These are phyloP conservation scores for Poa pratensis DNA, from an alignment of 176 grass and related monocot species.

Conservation along the genomic window DNA sequence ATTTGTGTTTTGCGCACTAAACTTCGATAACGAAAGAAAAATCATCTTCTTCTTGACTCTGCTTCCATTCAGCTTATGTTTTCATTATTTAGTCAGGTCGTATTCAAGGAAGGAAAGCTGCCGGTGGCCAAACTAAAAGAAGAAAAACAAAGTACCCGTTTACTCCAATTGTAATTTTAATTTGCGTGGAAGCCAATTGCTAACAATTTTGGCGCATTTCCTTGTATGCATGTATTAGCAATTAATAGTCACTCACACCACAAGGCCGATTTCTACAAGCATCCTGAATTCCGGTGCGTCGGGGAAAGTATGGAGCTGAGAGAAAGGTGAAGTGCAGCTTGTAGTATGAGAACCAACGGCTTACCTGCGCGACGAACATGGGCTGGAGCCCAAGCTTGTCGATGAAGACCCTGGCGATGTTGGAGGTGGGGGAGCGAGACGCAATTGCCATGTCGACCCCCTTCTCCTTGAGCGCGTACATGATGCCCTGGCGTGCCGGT, in stretches of 20 bases:
- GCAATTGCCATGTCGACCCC: constrained; percentile 86
- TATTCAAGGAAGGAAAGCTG: too few relatives aligned
- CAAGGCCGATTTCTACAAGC: background rate
- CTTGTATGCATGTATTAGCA: background rate
- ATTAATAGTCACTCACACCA: background rate
- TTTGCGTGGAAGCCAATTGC: background rate
- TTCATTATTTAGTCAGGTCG: background rate
- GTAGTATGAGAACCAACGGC: background rate
- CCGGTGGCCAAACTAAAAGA: background rate
- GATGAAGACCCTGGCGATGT: constrained; percentile 85
- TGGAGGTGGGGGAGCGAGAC: constrained; percentile 78
- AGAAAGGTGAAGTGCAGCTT: background rate
- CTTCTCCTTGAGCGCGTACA: constrained; percentile 94
- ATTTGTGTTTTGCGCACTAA: background rate
- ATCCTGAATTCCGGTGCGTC: background rate
- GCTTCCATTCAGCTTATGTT: background rate
- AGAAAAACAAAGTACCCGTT: background rate
- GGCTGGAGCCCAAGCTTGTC: constrained; percentile 76
- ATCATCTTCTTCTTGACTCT: background rate
- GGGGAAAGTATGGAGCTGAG: background rate
- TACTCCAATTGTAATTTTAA: too few relatives aligned
- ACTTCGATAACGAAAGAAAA: background rate
- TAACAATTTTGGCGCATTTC: background rate
- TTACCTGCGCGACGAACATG: constrained; percentile 78
- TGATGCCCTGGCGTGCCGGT: constrained; percentile 85